Conservation (phyloP, 108 stramenopile species). For the Mediolabrus comicus region DNA sequence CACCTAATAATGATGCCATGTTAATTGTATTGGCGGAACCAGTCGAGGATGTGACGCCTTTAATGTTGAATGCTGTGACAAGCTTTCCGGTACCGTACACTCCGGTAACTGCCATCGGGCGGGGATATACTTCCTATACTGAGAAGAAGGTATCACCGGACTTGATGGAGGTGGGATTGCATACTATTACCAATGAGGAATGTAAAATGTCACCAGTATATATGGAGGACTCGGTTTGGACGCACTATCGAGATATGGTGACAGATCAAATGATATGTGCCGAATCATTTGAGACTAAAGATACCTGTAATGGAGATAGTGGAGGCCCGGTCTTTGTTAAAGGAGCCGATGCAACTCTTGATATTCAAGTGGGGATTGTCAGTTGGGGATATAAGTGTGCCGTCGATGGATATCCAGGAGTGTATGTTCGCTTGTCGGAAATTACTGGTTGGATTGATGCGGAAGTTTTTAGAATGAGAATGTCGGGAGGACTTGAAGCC, state of each 20-base stretch:
- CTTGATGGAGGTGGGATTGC: not conserved
- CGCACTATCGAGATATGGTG: not conserved
- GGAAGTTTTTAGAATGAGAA: not conserved
- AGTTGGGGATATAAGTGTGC: conserved; percentile 10
- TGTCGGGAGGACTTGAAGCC: no score
- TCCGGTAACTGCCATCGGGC: not conserved
- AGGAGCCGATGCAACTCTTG: not conserved
- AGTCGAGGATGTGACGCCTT: not conserved
- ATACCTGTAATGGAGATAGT: not conserved
- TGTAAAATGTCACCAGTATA: not conserved
- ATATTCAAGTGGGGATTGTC: conserved; percentile 10
- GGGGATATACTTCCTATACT: not conserved
- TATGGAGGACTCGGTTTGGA: not conserved
- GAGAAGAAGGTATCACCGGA: not conserved
- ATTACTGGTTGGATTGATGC: not conserved
- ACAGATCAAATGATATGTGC: not conserved
- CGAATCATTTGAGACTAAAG: not conserved
- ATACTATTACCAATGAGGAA: not conserved
- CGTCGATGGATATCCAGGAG: not conserved
- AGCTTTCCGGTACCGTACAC: not conserved
- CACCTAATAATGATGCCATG: not conserved
- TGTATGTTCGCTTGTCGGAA: not conserved
- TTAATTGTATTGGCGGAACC: not conserved
- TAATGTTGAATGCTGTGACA: not conserved
- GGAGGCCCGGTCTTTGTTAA: not conserved